A percentile compares a stretch with the other conserved stretches of the same genome.
Conservation (phyloP, 1,139 yeast species). For the Hyphopichia pseudoburtonii region DNA sequence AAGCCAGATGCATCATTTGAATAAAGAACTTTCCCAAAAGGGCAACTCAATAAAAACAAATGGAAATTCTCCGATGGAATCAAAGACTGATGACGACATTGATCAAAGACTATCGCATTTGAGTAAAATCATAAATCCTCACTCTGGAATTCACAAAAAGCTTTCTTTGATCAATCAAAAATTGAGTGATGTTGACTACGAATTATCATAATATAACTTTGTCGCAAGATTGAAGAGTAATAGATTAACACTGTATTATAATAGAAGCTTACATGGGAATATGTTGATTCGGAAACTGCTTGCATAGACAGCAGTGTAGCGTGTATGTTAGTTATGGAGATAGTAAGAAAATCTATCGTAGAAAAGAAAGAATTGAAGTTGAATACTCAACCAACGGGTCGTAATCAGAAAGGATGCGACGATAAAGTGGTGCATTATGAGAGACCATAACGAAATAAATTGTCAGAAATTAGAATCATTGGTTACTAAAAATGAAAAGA, state of each 20-base stretch:
- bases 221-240: too few relatives aligned
- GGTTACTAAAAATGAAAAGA: too few relatives aligned
- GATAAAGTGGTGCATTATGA: too few relatives aligned
- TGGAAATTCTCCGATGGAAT: constrained; percentile 6
- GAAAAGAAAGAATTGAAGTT: constrained; percentile 2
- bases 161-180: constrained; percentile 32
- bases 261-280: too few relatives aligned
- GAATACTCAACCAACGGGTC: not conserved
- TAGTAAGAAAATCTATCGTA: too few relatives aligned
- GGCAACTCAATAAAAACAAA: constrained; percentile 4
- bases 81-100: constrained; percentile 5
- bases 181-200: constrained; percentile 23
- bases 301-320: too few relatives aligned
- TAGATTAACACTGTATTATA: too few relatives aligned
- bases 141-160: constrained; percentile 37
- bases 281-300: too few relatives aligned
- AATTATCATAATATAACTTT: constrained; percentile 5
- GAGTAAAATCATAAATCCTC: constrained; percentile 36
- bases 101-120: constrained; percentile 14
- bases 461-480: too few relatives aligned
- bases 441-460: too few relatives aligned
- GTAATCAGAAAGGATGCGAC: not conserved
- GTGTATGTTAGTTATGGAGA: too few relatives aligned
- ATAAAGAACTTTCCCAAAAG: not conserved
- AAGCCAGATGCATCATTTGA: constrained; percentile 8